Conservation (phyloP, 2,329 filamentous ascomycete genomes). For the Paecilomyces variotii region DNA sequence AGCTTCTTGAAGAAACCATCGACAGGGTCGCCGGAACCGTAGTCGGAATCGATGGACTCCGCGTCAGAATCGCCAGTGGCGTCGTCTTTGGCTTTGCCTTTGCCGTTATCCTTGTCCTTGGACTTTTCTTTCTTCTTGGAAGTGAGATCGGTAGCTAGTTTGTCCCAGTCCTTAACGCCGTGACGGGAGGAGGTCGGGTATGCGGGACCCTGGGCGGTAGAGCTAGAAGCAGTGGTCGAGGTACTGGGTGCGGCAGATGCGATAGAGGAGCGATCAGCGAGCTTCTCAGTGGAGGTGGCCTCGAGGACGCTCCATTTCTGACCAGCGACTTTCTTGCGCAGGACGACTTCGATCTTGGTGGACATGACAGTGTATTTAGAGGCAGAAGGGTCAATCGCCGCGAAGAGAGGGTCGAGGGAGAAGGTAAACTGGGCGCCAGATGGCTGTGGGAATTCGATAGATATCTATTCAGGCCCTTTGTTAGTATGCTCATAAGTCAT, state of each 20-base stretch:
- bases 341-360: slow-evolving; percentile 70
- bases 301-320: slow-evolving; percentile 62
- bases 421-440: slow-evolving; percentile 51
- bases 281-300: slow-evolving; percentile 24
- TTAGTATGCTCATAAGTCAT: slow-evolving; percentile 11
- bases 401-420: slow-evolving; percentile 59
- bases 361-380: slow-evolving; percentile 60
- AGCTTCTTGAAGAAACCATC: slow-evolving; percentile 86
- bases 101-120: slow-evolving; percentile 15
- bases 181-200: slow-evolving; percentile 82
- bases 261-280: slow-evolving; percentile 9
- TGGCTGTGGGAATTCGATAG: slow-evolving; percentile 51
- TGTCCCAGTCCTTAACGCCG: slow-evolving; percentile 91
- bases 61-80: slow-evolving; percentile 50
- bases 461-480: slow-evolving; percentile 19
- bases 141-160: slow-evolving; percentile 50
- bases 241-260: background rate
- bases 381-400: slow-evolving; percentile 51
- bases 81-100: slow-evolving; percentile 18
- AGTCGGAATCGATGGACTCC: slow-evolving; percentile 31
- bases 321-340: slow-evolving; percentile 59
- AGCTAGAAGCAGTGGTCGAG: slow-evolving; percentile 8
- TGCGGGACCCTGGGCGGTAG: slow-evolving; percentile 37
- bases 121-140: slow-evolving; percentile 28
- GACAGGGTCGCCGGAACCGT: slow-evolving; percentile 53